Evolutionary conservation across 2,329 filamentous ascomycete species (phyloP), one percentile per base, ranked within the genome.

Genomic region (Exophiala phaeomuriformis): DNA sequence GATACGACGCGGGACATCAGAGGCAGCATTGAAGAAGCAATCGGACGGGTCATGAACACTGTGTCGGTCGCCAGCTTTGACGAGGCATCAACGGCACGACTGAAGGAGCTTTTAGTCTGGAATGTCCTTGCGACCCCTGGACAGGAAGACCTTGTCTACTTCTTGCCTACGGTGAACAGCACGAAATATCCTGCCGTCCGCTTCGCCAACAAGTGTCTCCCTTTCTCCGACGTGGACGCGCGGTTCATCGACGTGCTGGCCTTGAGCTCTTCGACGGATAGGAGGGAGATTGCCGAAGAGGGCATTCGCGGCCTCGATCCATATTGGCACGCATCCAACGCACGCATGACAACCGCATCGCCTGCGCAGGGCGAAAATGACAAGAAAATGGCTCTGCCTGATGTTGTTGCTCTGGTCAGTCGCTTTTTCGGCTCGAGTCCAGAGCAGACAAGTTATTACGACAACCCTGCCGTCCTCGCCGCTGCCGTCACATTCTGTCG

Each of bases 181-280:
- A 86, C 86, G 33, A 82, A 88, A 5, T 93, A 90, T 69, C 85
- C 88, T 19, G 85, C 85, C 28, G 84, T 93, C 5, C 87, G 93
- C 53, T 96, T 91, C 76, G 88, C 89, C 7, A 97, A 97, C 66
- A 80, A 88, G 47, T 95, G 89, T 64, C 75, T 98, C 3, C 81
- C 85, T 0, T 96, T 89, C 63, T 77, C 77, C 19, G 89, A 95
- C 64, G 77, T 88, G 6, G 76, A 85, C 36, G 93, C 83, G 29
- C 81, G 93, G 46, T 96, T 89, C 88, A 86, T 96, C 44, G 83
- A 96, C 67, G 80, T 97, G 10, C 76, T 96, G 47, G 91, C 90
- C 5, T 74, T 93, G 5, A 82, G 81, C 19, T 19, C 19, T 10
- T 83, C 83, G 8, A 77, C 77, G 2, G 86, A 90, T 66, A 81